Conservation (phyloP, 768 basidiomycete genomes). For the Mycena chlorophos region DNA sequence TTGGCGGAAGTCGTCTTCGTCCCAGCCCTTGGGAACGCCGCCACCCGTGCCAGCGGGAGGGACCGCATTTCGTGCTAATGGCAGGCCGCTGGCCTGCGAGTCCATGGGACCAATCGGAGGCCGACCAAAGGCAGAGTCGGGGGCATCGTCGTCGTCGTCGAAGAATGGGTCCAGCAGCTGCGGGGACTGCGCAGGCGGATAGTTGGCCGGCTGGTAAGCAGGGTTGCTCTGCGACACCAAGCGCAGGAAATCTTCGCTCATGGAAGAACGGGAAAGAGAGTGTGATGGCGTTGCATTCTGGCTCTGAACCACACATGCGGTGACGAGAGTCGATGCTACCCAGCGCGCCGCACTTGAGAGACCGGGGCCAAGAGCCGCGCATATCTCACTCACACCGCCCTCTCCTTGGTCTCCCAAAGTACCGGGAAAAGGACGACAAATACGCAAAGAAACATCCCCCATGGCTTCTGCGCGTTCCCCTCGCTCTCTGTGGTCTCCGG, state of each 20-base stretch:
- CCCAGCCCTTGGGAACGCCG: conserved; percentile 68
- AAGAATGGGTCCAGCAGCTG: conserved; percentile 83
- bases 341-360: conserved; percentile 10
- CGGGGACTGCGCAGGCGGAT: conserved; percentile 58
- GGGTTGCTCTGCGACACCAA: conserved; percentile 59
- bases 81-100: conserved; percentile 57
- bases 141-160: conserved; percentile 76
- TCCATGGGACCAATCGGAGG: conserved; percentile 43
- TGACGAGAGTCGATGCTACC: no score
- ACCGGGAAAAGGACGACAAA: conserved; percentile 14
- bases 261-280: conserved; percentile 23
- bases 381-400: conserved; percentile 1
- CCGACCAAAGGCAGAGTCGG: conserved; percentile 67
- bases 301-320: background rate
- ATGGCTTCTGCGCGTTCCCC: conserved; percentile 11
- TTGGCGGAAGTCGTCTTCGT: conserved; percentile 58
- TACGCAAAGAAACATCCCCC: conserved; percentile 16
- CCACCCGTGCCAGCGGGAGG: conserved; percentile 58
- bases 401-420: conserved; percentile 12
- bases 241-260: conserved; percentile 74
- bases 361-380: background rate
- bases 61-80: conserved; percentile 58
- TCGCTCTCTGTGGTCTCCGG: conserved; percentile 7
- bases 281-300: background rate
- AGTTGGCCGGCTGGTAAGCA: conserved; percentile 53